Evolutionary conservation across 108 stramenopile genomes (phyloP).

Genomic region (Asterionellopsis glacialis): DNA sequence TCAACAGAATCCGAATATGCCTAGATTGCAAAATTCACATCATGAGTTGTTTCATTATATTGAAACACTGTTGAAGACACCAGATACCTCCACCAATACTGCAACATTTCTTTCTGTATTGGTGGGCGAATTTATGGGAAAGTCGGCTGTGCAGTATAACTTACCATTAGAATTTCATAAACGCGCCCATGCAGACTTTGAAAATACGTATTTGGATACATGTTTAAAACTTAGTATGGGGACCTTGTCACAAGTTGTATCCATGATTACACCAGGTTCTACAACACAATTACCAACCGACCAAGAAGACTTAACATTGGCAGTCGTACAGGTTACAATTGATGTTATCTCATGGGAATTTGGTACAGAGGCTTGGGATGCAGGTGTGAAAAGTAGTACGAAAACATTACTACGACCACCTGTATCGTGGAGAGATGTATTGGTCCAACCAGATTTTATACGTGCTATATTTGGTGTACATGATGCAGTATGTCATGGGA

Average conservation of each 20-base stretch:
- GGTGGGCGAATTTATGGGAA: conserved; percentile 72
- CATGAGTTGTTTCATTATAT: conserved; percentile 21
- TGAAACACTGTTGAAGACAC: conserved; percentile 4
- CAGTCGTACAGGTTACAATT: conserved; percentile 44
- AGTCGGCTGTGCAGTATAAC: conserved; percentile 57
- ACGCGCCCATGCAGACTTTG: conserved; percentile 51
- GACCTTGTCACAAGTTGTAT: conserved; percentile 28
- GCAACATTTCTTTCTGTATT: conserved; percentile 49
- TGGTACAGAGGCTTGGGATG: conserved; percentile 56
- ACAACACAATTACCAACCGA: background rate
- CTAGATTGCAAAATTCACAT: conserved; percentile 8
- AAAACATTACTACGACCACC: conserved; percentile 52
- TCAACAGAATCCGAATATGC: conserved; percentile 10
- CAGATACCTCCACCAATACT: conserved; percentile 20
- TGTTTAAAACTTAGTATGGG: conserved; percentile 30
- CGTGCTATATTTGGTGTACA: conserved; percentile 52
- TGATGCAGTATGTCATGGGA: conserved; percentile 17
- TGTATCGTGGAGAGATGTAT: conserved; percentile 42
- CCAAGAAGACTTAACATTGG: conserved; percentile 27
- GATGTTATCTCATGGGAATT: conserved; percentile 80
- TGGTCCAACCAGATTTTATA: conserved; percentile 64
- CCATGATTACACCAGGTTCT: conserved; percentile 1
- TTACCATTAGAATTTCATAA: conserved; percentile 76
- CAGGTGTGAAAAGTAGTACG: background rate
- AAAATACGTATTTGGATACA: conserved; percentile 16